Evolutionary conservation across 2,329 filamentous ascomycete species (phyloP), one percentile per base, ranked within the genome.

Genomic region (Dactylonectria estremocensis): DNA sequence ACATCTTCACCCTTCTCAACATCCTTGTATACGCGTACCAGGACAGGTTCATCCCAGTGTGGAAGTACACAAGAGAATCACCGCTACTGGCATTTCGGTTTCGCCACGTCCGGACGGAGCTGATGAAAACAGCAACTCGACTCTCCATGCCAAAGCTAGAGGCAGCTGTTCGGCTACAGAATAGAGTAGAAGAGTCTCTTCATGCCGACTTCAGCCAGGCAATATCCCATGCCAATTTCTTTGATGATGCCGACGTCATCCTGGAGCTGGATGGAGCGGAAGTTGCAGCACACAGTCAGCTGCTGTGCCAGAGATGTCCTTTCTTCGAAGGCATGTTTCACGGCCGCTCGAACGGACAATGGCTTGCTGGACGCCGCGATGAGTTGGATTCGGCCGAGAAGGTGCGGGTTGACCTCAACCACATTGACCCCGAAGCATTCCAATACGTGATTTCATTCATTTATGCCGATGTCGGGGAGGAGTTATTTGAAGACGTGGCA

Each of bases 291-390:
- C 96, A 99, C 76, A 95, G 94, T 70, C 86, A 91, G 5, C 80
- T 98, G 3, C 80, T 98, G 40, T 95, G 94, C 71, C 91, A 92
- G 75, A 87, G 96, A 71, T 98, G 95, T 74, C 95, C 94, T 0
- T 99, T 98, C 85, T 99, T 99, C 71, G 86, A 95, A 69, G 93
- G 93, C 1, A 86, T 99, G 49, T 98, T 98, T 80, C 87, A 93
- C 73, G 96, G 96, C n/a, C 91, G 94, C 49, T 94, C 96, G 8
- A 88, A 88, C 46, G 96, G 96, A 1, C 89, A 89, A 73, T 99
- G 96, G 96, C 86, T 99, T 20, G 87, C 91, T 55, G 88, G 88
- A 35, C 89, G 95, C 60, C 89, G 90, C n/a, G 83, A 87, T 58
- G 77, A 74, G 6, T 74, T 78, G 52, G 73, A 76, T 5, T 58